These are phyloP conservation scores for Colletotrichum tanaceti DNA, from an alignment of 2,329 filamentous ascomycete species.

Conservation along the genomic window DNA sequence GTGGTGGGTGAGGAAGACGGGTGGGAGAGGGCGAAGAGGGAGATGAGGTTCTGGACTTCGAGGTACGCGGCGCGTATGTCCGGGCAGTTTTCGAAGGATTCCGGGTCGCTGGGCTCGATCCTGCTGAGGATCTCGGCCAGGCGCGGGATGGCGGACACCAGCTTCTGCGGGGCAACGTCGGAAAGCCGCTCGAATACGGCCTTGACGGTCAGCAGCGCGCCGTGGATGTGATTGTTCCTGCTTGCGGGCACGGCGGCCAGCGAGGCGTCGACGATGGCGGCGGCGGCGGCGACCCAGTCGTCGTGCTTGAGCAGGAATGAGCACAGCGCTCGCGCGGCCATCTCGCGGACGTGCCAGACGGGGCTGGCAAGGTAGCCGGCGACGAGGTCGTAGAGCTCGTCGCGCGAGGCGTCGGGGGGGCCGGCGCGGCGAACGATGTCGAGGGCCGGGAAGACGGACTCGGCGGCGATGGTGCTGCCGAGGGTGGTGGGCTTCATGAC, in stretches of 20 bases:
- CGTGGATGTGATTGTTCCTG: conserved; percentile 68
- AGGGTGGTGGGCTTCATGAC: conserved; percentile 54
- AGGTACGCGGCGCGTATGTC: conserved; percentile 60
- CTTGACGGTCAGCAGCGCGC: conserved; percentile 66
- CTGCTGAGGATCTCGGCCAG: conserved; percentile 47
- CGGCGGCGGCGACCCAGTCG: conserved; percentile 60
- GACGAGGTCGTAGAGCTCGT: conserved; percentile 69
- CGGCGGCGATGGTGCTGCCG: conserved; percentile 58
- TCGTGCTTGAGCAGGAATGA: conserved; percentile 67
- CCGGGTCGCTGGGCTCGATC: conserved; percentile 17
- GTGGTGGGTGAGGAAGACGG: background rate
- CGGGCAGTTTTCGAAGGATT: conserved; percentile 45
- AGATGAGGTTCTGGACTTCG: conserved; percentile 58
- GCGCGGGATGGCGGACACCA: conserved; percentile 40
- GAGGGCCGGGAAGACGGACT: conserved; percentile 85
- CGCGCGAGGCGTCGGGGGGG: conserved; percentile 68
- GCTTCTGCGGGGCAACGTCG: conserved; percentile 54
- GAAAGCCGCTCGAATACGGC: conserved; percentile 67
- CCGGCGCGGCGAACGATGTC: conserved; percentile 81
- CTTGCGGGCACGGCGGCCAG: conserved; percentile 43
- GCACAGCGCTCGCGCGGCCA: conserved; percentile 79
- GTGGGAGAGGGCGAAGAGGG: conserved; percentile 44
- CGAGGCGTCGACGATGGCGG: conserved; percentile 50
- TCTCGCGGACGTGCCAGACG: conserved; percentile 85
- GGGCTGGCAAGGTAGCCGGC: conserved; percentile 72